A percentile compares a stretch with the other conserved stretches of the same genome.
Conservation (phyloP, 1,139 yeast species). For the Diutina sp. region DNA sequence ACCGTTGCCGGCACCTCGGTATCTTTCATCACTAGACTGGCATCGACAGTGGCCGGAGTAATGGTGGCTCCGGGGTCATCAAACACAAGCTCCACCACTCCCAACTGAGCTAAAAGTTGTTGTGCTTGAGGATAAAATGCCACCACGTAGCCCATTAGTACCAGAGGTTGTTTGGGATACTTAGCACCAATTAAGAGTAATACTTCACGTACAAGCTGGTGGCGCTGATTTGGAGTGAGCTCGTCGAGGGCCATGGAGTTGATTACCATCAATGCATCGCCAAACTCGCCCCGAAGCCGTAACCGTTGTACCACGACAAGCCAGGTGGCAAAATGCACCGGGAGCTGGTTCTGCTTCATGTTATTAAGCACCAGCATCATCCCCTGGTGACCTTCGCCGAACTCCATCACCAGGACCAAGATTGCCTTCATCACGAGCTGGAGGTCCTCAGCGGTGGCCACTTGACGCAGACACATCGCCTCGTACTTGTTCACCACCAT, state of each 20-base stretch:
- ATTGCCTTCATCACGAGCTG: conserved; percentile 17
- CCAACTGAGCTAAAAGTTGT: conserved; percentile 5
- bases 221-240: conserved; percentile 10
- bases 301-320: conserved; percentile 16
- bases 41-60: background rate
- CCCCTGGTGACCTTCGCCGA: background rate
- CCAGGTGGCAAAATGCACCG: conserved; percentile 14
- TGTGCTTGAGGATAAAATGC: conserved; percentile 12
- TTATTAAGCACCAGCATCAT: conserved; percentile 15
- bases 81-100: conserved; percentile 6
- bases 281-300: conserved; percentile 15
- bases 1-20: conserved; percentile 11
- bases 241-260: conserved; percentile 17
- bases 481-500: conserved; percentile 27
- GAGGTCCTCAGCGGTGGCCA: conserved; percentile 12
- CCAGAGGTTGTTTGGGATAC: conserved; percentile 21
- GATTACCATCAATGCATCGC: conserved; percentile 24
- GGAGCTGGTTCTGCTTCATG: conserved; percentile 17
- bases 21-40: conserved; percentile 5
- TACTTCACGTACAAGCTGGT: conserved; percentile 16
- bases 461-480: conserved; percentile 10
- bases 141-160: conserved; percentile 25
- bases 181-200: conserved; percentile 18
- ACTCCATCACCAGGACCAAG: conserved; percentile 20
- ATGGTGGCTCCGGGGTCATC: conserved; percentile 7